These are phyloP conservation scores for Mycena leptocephala DNA, from an alignment of 768 basidiomycete genomes.

Conservation along the genomic window DNA sequence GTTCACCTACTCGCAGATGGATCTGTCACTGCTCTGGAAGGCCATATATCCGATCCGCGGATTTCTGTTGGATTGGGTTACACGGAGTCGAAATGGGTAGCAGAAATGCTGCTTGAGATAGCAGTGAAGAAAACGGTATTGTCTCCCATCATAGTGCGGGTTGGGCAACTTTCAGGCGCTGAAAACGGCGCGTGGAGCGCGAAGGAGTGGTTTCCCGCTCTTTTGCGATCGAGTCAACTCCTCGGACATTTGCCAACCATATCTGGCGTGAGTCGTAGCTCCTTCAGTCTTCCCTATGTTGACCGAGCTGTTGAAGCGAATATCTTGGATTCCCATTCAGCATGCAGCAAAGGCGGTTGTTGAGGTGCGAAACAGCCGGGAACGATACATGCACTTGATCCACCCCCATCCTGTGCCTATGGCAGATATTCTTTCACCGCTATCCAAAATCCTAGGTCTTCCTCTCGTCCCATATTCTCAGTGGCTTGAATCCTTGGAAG, in stretches of 20 bases:
- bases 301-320: neutral
- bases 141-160: conserved; percentile 52
- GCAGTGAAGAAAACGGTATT: conserved; percentile 49
- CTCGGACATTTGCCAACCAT: neutral
- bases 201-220: conserved; percentile 11
- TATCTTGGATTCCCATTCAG: conserved; percentile 8
- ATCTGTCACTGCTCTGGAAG: conserved; percentile 40
- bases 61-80: conserved; percentile 55
- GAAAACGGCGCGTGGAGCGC: conserved; percentile 14
- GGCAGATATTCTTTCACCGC: neutral
- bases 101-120: conserved; percentile 50
- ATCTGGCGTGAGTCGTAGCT: neutral
- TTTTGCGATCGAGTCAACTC: neutral
- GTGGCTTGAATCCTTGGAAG: conserved; percentile 1
- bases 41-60: conserved; percentile 38
- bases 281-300: neutral
- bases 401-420: neutral
- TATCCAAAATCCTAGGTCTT: neutral
- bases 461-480: neutral
- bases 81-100: conserved; percentile 59
- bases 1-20: neutral
- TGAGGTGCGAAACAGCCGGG: neutral
- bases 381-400: neutral
- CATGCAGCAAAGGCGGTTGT: neutral
- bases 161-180: conserved; percentile 60